phyloP scores from a whole-genome alignment of 441 rosid genomes.

The Pelargonium myrrhifolium region DNA sequence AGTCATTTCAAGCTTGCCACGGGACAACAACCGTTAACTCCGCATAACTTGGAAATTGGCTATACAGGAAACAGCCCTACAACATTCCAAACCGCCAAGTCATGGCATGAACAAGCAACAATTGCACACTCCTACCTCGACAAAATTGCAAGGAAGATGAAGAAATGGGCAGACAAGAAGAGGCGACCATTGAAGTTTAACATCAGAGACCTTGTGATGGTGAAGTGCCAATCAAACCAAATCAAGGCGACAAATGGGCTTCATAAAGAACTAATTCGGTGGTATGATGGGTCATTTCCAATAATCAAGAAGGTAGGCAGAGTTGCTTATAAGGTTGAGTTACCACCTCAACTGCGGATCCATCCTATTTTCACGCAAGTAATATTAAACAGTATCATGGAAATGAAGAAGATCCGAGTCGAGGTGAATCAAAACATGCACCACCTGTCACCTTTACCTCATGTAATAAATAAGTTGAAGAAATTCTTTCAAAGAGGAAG shows the following conservation, averaged over 20 bases:
- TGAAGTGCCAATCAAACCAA: too few species aligned
- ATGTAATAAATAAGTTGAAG: too few species aligned
- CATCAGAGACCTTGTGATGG: too few species aligned
- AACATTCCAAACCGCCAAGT: too few species aligned
- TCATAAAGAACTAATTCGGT: background rate
- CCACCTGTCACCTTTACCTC: background rate
- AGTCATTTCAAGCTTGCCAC: too few species aligned
- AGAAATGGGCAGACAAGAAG: background rate
- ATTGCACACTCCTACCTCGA: too few species aligned
- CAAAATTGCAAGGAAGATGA: conserved; percentile 3
- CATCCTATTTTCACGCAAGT: background rate
- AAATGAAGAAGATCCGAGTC: background rate
- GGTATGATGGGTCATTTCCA: background rate
- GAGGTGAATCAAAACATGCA: background rate
- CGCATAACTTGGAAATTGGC: too few species aligned
- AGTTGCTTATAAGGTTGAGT: background rate
- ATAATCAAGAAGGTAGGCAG: background rate
- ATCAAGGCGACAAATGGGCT: too few species aligned
- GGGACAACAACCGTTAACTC: too few species aligned
- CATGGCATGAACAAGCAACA: too few species aligned
- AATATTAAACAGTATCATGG: background rate
- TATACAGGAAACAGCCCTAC: too few species aligned
- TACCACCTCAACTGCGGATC: background rate
- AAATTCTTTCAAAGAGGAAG: too few species aligned
- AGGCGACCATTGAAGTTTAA: background rate